phyloP scores from a whole-genome alignment of 2,329 filamentous ascomycete genomes.

The Colletotrichum lini region DNA sequence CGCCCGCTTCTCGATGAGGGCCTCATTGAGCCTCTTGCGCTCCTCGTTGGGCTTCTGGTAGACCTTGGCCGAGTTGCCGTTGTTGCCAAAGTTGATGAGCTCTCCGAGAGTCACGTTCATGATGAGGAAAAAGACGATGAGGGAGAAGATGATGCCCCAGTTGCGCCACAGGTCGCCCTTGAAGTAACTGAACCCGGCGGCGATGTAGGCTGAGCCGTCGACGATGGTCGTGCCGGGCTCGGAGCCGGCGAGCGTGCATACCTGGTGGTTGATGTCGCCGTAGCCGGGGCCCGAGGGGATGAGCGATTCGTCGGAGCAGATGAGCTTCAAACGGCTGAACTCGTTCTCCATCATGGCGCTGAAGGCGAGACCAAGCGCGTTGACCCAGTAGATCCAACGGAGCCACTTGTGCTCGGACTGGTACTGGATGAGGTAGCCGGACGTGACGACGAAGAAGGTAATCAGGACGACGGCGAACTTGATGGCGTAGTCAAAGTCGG shows the following conservation, averaged over 20 bases:
- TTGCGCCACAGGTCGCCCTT: conserved; percentile 83
- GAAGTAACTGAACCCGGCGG: conserved; percentile 76
- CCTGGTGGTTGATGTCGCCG: conserved; percentile 79
- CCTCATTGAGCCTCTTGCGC: conserved; percentile 74
- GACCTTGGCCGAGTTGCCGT: conserved; percentile 84
- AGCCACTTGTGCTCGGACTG: conserved; percentile 81
- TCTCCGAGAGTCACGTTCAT: conserved; percentile 86
- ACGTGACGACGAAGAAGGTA: conserved; percentile 85
- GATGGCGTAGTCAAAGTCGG: conserved; percentile 88
- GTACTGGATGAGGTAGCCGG: conserved; percentile 88
- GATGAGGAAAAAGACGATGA: conserved; percentile 82
- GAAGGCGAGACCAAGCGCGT: conserved; percentile 82
- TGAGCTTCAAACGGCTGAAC: conserved; percentile 78
- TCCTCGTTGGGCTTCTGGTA: conserved; percentile 81
- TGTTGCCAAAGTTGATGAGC: conserved; percentile 82
- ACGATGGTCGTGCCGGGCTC: conserved; percentile 74
- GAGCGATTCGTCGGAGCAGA: conserved; percentile 77
- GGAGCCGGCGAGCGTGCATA: conserved; percentile 85
- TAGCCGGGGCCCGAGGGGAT: conserved; percentile 81
- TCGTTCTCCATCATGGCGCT: conserved; percentile 89
- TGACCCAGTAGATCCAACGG: conserved; percentile 85
- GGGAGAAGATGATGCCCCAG: conserved; percentile 82
- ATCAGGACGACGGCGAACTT: conserved; percentile 86
- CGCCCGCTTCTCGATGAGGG: conserved; percentile 72
- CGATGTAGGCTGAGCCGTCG: conserved; percentile 78